Base-by-base conservation (phyloP, 2,329 filamentous ascomycete species). In the Penicillium psychrosexuale region DNA sequence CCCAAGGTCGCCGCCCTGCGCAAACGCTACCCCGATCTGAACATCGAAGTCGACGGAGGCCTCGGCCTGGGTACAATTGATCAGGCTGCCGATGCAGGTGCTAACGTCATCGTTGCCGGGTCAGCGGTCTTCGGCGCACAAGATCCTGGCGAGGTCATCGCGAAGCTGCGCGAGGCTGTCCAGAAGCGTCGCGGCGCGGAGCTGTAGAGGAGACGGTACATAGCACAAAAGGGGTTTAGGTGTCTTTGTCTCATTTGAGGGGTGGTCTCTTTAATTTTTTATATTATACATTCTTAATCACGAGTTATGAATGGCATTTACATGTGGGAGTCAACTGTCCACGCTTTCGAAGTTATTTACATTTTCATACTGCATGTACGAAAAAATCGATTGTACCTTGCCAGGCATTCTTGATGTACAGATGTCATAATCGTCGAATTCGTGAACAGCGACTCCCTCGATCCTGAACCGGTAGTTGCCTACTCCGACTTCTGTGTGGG, bases 11-110 rank as follows among this genome's bases (percentile, higher is more conserved):
- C 88, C 62, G 91, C 87, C 37, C 80, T 99, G 64, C 85, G 94
- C 57, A 78, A 87, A 70, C 85, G 84, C 68, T 99, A 97, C 72
- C 93, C 94, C 2, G 83, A 96, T 6, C 78, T 99, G 59, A 94
- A 97, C 77, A 99, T 99, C 67, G 94, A 99, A 77, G 93, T 99
- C 38, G 94, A 99, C 72, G 94, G 94, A 50, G 94, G 94, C 3
- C 75, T 99, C 42, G 91, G 91, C 1, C 86, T 91, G 51, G 84
- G 85, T 61, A 99, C 94, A 0, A 94, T 99, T 64, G 92, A 94
- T 67, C 89, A 93, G 70, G 94, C 94, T 8, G 94, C 94, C 0
- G 91, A 96, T 57, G 94, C 94, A 0, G 94, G 94, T 33, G 94
- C 94, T 52, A 99, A 99, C 68, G 94, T 99, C 54, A 99, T 99